Evolutionary conservation across 768 basidiomycete species (phyloP), one percentile per base, ranked within the genome.

Genomic region (Boletus bicolor): DNA sequence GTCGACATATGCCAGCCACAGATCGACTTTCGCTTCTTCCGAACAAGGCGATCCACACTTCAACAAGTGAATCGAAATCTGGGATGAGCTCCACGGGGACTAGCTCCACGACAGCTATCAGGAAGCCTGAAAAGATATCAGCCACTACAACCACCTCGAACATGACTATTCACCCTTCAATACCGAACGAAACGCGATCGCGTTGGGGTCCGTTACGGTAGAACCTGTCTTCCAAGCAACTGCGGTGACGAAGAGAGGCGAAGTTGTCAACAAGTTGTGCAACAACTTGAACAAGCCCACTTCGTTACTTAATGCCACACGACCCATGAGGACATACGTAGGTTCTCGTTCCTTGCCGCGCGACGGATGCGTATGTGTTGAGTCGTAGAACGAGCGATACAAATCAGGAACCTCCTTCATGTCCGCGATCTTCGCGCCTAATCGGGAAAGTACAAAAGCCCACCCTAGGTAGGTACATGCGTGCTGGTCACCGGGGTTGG

Each of bases 31-130:
- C 74, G 61, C 87, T 89, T 26, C 88, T 80, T 7, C 91, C 91
- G 55, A 88, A 91, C 15, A 96, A 75, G 0, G 85, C 81, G 49
- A 87, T 81, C 88, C 91, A 92, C 9, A 89, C 82, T 51, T 91
- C 83, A 38, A 89, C 76, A 7, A 93, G 76, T 2, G 73, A 75
- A 12, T 87, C 82, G 57, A 89, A 89, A 56, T 91, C 84, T 0
- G 86, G 83, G 35, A 95, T 81, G n/a, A 82, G 74, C 65, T 93
- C 91, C 10, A 91, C 80, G 0, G 84, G 86, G 1, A 87, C 76
- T 1, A 91, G 76, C 58, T 93, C 91, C 17, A 86, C 80, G 5
- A 92, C 72, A 3, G 85, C 81, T 50, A 91, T 85, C 21, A 94
- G 50, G 19, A 95, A 81, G 39, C 91, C 93, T 95, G 44, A 37